A percentile compares a stretch with the other conserved stretches of the same genome.
Conservation (phyloP, 1,139 yeast genomes). For the Kodamaea fungicola region DNA sequence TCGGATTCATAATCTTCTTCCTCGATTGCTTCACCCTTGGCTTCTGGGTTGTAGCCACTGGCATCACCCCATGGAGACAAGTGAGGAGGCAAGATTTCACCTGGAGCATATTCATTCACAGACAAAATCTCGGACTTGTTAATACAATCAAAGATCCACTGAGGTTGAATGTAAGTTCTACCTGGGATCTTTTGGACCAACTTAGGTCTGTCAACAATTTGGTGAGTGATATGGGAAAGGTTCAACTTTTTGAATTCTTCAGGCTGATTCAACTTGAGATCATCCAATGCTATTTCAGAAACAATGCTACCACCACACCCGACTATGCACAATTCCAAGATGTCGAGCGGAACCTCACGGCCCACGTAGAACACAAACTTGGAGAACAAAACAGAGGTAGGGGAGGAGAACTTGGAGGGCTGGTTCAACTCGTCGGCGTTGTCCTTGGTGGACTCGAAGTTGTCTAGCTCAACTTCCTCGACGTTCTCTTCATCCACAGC, state of each 20-base stretch:
- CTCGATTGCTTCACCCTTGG: constrained; percentile 49
- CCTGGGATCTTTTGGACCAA: constrained; percentile 77
- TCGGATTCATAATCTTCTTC: constrained; percentile 50
- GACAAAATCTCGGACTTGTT: constrained; percentile 74
- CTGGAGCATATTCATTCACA: constrained; percentile 83
- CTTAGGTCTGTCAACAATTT: constrained; percentile 89
- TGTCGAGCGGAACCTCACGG: constrained; percentile 92
- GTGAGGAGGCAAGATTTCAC: constrained; percentile 94
- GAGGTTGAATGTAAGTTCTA: constrained; percentile 93
- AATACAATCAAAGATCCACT: constrained; percentile 93
- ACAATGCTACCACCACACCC: constrained; percentile 86
- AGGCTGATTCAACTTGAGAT: constrained; percentile 46
- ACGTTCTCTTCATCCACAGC: constrained; percentile 40
- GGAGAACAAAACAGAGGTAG: constrained; percentile 63
- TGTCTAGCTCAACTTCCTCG: constrained; percentile 55
- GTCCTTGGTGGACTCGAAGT: constrained; percentile 59
- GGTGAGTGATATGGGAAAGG: constrained; percentile 78
- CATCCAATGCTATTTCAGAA: constrained; percentile 86
- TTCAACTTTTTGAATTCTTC: constrained; percentile 48
- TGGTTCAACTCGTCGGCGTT: constrained; percentile 72
- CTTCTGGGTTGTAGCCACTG: constrained; percentile 83
- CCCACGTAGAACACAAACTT: constrained; percentile 83
- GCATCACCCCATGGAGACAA: constrained; percentile 99
- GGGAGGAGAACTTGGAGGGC: constrained; percentile 63
- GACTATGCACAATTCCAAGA: constrained; percentile 81